A percentile compares a stretch with the other conserved stretches of the same genome.
These are phyloP conservation scores for Triadica sebifera DNA, from an alignment of 345 rosid species.

Conservation along the genomic window DNA sequence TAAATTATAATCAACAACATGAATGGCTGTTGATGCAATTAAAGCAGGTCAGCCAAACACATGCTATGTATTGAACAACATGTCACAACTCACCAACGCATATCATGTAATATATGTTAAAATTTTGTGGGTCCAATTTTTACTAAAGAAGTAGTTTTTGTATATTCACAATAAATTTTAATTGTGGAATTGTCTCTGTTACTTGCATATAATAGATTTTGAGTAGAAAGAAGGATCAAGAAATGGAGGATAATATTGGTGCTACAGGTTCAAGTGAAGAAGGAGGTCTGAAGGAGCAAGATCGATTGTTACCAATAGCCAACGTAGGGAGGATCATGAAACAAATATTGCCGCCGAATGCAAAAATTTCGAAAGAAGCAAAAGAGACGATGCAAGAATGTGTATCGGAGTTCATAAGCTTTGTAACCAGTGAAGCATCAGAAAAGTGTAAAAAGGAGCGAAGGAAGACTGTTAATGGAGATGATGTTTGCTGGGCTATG, in stretches of 20 bases:
- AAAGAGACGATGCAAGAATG: slow-evolving; percentile 35
- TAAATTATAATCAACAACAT: neutral
- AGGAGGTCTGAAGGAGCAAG: slow-evolving; percentile 12
- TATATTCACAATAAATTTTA: no score
- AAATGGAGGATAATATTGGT: neutral
- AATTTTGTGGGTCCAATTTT: no score
- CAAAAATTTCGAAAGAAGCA: slow-evolving; percentile 31
- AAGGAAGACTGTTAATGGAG: slow-evolving; percentile 32
- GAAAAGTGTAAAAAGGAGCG: slow-evolving; percentile 32
- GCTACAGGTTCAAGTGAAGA: neutral
- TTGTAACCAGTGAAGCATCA: slow-evolving; percentile 27
- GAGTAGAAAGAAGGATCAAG: neutral
- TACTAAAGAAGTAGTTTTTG: no score
- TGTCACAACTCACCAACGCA: neutral
- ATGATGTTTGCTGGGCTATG: slow-evolving; percentile 35
- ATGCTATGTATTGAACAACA: neutral
- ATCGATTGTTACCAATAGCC: slow-evolving; percentile 28
- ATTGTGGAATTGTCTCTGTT: no score
- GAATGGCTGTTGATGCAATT: neutral
- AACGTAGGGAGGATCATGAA: slow-evolving; percentile 33
- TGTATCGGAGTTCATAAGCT: slow-evolving; percentile 28
- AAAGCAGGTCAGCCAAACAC: neutral
- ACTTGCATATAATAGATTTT: neutral
- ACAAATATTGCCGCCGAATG: slow-evolving; percentile 22
- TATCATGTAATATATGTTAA: neutral